Percentiles rank a stretch among this genome's conserved stretches.
These are phyloP conservation scores for Coemansia sp. DNA, from an alignment of 192 early-diverging fungal genomes.

Conservation along the genomic window DNA sequence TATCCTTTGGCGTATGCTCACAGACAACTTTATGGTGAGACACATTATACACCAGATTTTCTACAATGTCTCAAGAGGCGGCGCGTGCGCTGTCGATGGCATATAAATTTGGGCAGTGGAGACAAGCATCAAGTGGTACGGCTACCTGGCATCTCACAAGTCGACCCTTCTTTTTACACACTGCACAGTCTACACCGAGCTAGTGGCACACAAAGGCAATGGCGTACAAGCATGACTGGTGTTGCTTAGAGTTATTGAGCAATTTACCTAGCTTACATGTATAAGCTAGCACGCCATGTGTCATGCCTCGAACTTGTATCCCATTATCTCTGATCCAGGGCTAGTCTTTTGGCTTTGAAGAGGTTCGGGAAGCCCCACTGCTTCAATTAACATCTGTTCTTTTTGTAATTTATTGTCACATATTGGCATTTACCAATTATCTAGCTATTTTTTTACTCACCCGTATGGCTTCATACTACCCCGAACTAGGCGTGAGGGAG, in stretches of 20 bases:
- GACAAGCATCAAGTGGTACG: neutral
- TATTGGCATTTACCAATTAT: neutral
- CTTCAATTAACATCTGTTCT: no score
- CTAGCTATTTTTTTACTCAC: slow-evolving; percentile 4
- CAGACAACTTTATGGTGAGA: neutral
- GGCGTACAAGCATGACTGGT: no score
- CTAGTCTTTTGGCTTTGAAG: no score
- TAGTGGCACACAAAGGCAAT: neutral
- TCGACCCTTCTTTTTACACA: neutral
- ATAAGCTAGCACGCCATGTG: no score
- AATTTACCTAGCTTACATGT: no score
- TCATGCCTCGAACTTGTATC: no score
- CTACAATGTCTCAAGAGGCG: neutral
- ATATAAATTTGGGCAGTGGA: neutral
- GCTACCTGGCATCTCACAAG: neutral
- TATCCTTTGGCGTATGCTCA: neutral
- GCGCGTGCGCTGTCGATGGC: neutral
- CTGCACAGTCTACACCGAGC: neutral
- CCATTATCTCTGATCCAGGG: no score
- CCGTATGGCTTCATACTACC: slow-evolving; percentile 44
- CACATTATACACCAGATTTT: neutral
- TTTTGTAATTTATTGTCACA: neutral
- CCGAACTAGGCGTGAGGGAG: slow-evolving; percentile 38
- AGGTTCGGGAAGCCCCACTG: no score
- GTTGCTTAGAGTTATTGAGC: no score